Conservation (phyloP, 176 grass and related monocot species). For the Musa itinerans region DNA sequence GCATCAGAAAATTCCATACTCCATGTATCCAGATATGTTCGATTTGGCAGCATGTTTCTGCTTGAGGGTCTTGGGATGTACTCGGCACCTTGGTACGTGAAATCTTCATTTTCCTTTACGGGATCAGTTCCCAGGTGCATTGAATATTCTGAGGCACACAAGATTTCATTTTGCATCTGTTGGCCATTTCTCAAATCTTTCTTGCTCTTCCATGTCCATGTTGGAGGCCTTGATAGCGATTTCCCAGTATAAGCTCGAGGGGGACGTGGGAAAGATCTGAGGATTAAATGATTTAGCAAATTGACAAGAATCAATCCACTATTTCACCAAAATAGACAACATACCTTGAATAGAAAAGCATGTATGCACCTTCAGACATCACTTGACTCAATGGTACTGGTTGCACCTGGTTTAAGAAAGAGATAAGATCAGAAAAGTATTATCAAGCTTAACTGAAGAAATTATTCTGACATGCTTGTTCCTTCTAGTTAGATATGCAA, state of each 20-base stretch:
- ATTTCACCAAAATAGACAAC: no score
- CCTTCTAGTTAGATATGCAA: no score
- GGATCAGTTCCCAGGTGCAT: background rate
- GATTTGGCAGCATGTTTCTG: constrained; percentile 36
- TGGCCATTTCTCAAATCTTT: background rate
- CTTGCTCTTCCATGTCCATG: background rate
- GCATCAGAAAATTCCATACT: constrained; percentile 78
- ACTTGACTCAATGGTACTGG: constrained; percentile 75
- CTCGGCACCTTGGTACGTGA: background rate
- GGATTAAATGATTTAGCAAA: background rate
- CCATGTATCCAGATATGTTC: constrained; percentile 47
- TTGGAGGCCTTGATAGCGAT: background rate
- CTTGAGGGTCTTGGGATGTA: background rate
- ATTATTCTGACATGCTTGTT: background rate
- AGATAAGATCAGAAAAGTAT: background rate
- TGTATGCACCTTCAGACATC: constrained; percentile 98
- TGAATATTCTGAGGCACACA: background rate
- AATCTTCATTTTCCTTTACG: background rate
- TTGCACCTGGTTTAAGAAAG: constrained; percentile 44
- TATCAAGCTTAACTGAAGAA: background rate
- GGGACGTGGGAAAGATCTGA: background rate
- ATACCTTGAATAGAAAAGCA: constrained; percentile 90
- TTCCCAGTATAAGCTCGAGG: background rate
- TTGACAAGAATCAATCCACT: no score
- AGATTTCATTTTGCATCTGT: background rate